These are phyloP conservation scores for Strombidium stylifer DNA, from an alignment of 73 alveolate species.

Conservation along the genomic window DNA sequence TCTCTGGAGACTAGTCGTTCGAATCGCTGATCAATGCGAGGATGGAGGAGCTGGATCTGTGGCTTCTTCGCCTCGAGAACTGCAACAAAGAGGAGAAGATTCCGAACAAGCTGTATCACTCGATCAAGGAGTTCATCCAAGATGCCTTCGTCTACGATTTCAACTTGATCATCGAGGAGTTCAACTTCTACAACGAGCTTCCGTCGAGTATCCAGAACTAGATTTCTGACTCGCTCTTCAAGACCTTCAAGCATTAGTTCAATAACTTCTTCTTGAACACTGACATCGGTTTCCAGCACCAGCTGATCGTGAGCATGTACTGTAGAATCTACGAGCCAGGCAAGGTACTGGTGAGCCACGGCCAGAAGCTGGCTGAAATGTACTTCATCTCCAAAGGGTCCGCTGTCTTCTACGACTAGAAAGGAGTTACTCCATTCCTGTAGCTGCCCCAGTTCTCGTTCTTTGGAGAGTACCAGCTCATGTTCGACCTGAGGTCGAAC, in stretches of 20 bases:
- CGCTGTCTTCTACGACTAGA: neutral
- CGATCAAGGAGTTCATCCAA: neutral
- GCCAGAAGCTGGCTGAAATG: neutral
- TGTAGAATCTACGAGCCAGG: neutral
- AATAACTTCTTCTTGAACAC: conserved; percentile 4
- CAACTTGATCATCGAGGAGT: neutral
- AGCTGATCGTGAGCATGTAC: neutral
- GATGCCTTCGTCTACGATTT: neutral
- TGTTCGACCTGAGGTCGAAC: neutral
- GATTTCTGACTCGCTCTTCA: conserved; percentile 3
- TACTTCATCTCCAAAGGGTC: conserved; percentile 3
- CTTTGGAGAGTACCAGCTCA: conserved; percentile 9
- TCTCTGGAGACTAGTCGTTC: neutral
- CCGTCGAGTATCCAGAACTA: conserved; percentile 1
- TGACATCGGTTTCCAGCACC: conserved; percentile 1
- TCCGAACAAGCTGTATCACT: neutral
- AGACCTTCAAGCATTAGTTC: neutral
- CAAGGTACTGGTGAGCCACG: neutral
- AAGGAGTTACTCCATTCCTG: neutral
- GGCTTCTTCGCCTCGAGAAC: conserved; percentile 10
- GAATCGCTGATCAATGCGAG: neutral
- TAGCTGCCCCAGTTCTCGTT: neutral
- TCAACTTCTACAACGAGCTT: conserved; percentile 5
- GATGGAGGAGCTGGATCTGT: neutral
- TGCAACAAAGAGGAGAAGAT: neutral